These are phyloP conservation scores for Trametes maxima DNA, from an alignment of 768 basidiomycete species.

Conservation along the genomic window DNA sequence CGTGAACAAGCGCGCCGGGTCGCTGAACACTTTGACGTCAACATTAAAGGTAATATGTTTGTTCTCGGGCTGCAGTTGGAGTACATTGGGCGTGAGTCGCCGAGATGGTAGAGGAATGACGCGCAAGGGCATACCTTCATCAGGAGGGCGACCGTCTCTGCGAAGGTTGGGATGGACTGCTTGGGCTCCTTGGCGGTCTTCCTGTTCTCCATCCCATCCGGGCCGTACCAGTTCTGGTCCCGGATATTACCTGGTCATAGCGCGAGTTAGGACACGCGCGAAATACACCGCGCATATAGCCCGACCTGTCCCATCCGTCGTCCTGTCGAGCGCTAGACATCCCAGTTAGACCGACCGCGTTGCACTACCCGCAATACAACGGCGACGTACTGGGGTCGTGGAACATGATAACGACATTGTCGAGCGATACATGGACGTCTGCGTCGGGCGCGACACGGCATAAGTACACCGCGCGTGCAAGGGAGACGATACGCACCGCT, in stretches of 20 bases:
- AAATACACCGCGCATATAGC: background rate
- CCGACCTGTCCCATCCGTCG: slow-evolving; percentile 75
- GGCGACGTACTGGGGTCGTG: slow-evolving; percentile 77
- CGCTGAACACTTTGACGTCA: slow-evolving; percentile 91
- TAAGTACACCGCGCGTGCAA: too few species aligned
- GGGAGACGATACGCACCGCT: slow-evolving; percentile 65
- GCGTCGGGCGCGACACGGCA: slow-evolving; percentile 29
- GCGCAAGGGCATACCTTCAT: slow-evolving; percentile 59
- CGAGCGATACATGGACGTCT: slow-evolving; percentile 92
- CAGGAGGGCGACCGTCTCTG: slow-evolving; percentile 73
- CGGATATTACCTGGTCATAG: slow-evolving; percentile 53
- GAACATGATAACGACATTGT: slow-evolving; percentile 89
- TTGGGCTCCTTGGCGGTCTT: slow-evolving; percentile 75
- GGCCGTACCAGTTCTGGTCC: slow-evolving; percentile 48
- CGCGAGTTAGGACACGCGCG: slow-evolving; percentile 18
- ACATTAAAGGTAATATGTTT: slow-evolving; percentile 76
- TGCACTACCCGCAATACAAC: too few species aligned
- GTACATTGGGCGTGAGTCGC: slow-evolving; percentile 1
- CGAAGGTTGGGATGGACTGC: slow-evolving; percentile 92
- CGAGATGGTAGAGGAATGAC: slow-evolving; percentile 4
- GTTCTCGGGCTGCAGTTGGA: slow-evolving; percentile 61
- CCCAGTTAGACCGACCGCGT: background rate
- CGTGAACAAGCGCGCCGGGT: slow-evolving; percentile 76
- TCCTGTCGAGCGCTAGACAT: slow-evolving; percentile 64
- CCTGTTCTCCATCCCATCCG: slow-evolving; percentile 66